Conservation (phyloP, 2,329 filamentous ascomycete genomes). For the Aspergillus hortae region DNA sequence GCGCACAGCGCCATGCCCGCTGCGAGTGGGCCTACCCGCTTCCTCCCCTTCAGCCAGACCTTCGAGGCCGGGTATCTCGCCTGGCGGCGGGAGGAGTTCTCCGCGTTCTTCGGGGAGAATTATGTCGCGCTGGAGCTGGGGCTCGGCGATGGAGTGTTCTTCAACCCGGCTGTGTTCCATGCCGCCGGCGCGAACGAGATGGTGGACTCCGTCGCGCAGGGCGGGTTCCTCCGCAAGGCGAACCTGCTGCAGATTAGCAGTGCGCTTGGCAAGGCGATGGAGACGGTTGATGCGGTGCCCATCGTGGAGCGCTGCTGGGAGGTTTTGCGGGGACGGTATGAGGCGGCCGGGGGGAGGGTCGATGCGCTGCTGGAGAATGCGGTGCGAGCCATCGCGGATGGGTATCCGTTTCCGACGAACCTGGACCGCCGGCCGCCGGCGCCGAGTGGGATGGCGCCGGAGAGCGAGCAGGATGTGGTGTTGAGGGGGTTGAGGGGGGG, state of each 20-base stretch:
- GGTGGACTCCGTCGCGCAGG: slow-evolving; percentile 7
- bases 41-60: slow-evolving; percentile 59
- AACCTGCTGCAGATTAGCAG: slow-evolving; percentile 61
- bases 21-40: slow-evolving; percentile 56
- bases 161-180: slow-evolving; percentile 62
- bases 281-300: slow-evolving; percentile 52
- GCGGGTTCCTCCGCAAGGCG: slow-evolving; percentile 52
- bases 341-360: slow-evolving; percentile 16
- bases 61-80: slow-evolving; percentile 58
- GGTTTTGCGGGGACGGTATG: slow-evolving; percentile 51
- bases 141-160: slow-evolving; percentile 60
- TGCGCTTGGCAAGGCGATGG: slow-evolving; percentile 64
- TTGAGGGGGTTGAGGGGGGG: slow-evolving; percentile 41
- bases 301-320: slow-evolving; percentile 54
- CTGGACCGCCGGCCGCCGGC: slow-evolving; percentile 55
- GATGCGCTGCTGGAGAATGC: slow-evolving; percentile 46
- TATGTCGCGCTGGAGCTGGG: slow-evolving; percentile 53
- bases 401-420: slow-evolving; percentile 62
- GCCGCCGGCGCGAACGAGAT: slow-evolving; percentile 58
- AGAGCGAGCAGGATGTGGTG: slow-evolving; percentile 56
- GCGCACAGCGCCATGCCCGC: slow-evolving; percentile 61
- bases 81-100: slow-evolving; percentile 53
- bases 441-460: slow-evolving; percentile 57
- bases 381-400: slow-evolving; percentile 52
- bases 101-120: slow-evolving; percentile 51